Base-by-base conservation (phyloP, 2,329 filamentous ascomycete species). In the Pseudocercospora macadamiae region DNA sequence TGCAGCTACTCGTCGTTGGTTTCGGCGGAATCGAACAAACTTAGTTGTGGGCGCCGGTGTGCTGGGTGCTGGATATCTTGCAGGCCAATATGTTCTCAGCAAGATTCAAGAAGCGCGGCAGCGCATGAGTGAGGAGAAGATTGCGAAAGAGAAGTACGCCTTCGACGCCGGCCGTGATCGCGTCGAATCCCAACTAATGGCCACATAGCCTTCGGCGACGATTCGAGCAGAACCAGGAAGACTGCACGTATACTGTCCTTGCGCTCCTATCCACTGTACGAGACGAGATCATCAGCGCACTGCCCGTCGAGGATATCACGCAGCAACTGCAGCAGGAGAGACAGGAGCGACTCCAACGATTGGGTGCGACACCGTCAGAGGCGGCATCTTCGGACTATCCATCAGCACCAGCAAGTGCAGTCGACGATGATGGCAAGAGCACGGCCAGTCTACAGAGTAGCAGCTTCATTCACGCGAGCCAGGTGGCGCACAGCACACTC, bases 171-270 rank as follows among this genome's bases (percentile, higher is more conserved):
- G 19, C 30, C 25, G 19, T 16, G 12, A 18, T n/a, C 12, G 14
- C 9, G 6, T 19, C 14, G 16, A 32, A 55, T 30, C 49, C 14
- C 14, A 45, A 55, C 52, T 54, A 54, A 66, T 58, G 34, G 54
- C 36, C 26, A 45, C 25, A 49, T 69, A 97, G 93, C 76, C 85
- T 99, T 62, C 92, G 93, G 52, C 89, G 95, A 59, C 90, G 95
- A 71, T 99, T 99, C 78, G 91, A 97, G 75, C 95, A 99, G 77
- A 99, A 99, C 76, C 95, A 99, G 74, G 93, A 96, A 74, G 95
- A 99, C 77, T 99, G 95, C 78, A 97, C 93, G 48, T 97, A 96
- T 74, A 99, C 95, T 34, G 92, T 97, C 44, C 87, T 97, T n/a
- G 95, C 93, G 26, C 86, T 99, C 55, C 83, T 99, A 8, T 95